Percentiles rank a stretch among this genome's conserved stretches.
These are phyloP conservation scores for Fomitiporia mediterranea DNA, from an alignment of 1,284 basidiomycete species.

Conservation along the genomic window DNA sequence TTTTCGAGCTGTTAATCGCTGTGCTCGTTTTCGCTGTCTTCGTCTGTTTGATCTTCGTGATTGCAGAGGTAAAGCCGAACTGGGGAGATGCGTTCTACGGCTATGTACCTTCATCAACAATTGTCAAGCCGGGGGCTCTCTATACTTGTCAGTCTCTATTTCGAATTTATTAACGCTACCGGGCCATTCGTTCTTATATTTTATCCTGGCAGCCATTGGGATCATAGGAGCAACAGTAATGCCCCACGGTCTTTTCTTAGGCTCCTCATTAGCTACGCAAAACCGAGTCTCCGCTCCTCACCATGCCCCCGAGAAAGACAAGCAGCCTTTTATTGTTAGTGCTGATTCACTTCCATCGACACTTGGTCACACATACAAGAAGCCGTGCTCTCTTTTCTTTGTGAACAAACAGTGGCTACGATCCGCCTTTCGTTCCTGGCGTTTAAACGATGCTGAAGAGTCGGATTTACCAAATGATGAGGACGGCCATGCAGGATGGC, in stretches of 20 bases:
- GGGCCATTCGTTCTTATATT: slow-evolving; percentile 15
- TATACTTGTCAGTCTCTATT: slow-evolving; percentile 64
- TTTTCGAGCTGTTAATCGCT: slow-evolving; percentile 73
- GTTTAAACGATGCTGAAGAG: slow-evolving; percentile 22
- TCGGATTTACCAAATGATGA: slow-evolving; percentile 24
- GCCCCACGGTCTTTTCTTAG: slow-evolving; percentile 91
- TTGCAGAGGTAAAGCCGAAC: slow-evolving; percentile 67
- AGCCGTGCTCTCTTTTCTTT: too few relatives aligned
- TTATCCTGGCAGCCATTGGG: slow-evolving; percentile 57
- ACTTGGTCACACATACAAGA: background rate
- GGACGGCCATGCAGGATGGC: slow-evolving; percentile 45
- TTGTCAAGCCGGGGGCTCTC: slow-evolving; percentile 62
- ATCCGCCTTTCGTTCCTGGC: slow-evolving; percentile 6
- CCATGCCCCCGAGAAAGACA: background rate
- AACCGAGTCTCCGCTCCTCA: slow-evolving; percentile 48
- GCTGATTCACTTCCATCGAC: background rate
- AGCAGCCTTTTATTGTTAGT: background rate
- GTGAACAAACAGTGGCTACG: background rate
- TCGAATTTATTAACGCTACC: background rate
- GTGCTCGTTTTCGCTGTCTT: slow-evolving; percentile 67
- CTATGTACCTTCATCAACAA: slow-evolving; percentile 70
- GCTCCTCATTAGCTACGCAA: slow-evolving; percentile 80
- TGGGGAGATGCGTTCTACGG: slow-evolving; percentile 85
- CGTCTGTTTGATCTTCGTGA: slow-evolving; percentile 77
- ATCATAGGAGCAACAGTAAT: slow-evolving; percentile 81